phyloP scores from a whole-genome alignment of 2,329 filamentous ascomycete genomes.

The Parascedosporium putredinis region DNA sequence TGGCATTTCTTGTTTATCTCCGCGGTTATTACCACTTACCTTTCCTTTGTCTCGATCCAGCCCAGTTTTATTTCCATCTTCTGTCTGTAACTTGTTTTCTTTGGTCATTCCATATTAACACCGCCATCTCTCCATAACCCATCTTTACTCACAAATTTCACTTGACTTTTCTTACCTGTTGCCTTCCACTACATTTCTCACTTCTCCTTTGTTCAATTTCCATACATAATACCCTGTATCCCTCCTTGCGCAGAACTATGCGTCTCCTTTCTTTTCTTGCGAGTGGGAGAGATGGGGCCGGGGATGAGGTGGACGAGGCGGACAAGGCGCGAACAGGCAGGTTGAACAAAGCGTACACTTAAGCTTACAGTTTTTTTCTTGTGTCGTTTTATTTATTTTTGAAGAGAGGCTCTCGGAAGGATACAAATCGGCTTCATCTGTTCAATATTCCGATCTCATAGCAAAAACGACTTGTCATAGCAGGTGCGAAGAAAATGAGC shows the following conservation, averaged over 20 bases:
- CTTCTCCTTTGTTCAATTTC: constrained; percentile 5
- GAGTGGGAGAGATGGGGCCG: neutral
- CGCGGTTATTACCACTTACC: neutral
- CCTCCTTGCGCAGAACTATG: neutral
- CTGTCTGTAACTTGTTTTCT: neutral
- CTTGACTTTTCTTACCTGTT: neutral
- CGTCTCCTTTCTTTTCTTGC: neutral
- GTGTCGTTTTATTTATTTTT: neutral
- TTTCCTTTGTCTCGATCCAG: neutral
- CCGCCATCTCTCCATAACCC: too few species aligned
- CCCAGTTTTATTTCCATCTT: neutral
- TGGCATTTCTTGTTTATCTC: neutral
- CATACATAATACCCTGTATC: constrained; percentile 3
- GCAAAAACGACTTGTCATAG: neutral
- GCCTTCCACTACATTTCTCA: neutral
- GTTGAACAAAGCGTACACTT: too few species aligned
- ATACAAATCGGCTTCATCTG: neutral
- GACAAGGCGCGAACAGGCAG: neutral
- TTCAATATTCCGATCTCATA: neutral
- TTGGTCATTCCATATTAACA: too few species aligned
- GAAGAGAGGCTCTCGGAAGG: neutral
- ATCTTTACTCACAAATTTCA: neutral
- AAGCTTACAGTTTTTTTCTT: too few species aligned
- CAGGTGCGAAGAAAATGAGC: constrained; percentile 1
- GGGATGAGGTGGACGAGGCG: neutral